phyloP scores from a whole-genome alignment of 257 asterid genomes.

The Fraxinus quadrangulata region DNA sequence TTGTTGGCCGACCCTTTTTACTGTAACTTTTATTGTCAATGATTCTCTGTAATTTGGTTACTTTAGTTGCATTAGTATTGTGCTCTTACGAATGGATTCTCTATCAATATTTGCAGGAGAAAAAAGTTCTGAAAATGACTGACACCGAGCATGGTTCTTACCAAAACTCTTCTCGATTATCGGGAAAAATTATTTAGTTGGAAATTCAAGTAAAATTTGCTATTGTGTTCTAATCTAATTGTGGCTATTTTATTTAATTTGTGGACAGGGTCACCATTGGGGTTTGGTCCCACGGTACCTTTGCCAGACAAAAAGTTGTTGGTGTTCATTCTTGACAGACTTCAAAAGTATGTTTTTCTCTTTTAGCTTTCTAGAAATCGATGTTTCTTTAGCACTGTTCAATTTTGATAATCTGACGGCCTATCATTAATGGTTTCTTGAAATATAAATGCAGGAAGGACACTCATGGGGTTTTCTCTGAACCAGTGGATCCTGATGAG shows the following conservation, averaged over 20 bases:
- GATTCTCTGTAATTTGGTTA: slow-evolving; percentile 20
- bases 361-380: slow-evolving; percentile 30
- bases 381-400: slow-evolving; percentile 30
- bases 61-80: slow-evolving; percentile 22
- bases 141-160: slow-evolving; percentile 61
- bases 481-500: slow-evolving; percentile 91
- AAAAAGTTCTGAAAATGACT: slow-evolving; percentile 64
- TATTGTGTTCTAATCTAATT: slow-evolving; percentile 40
- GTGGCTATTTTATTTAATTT: slow-evolving; percentile 38
- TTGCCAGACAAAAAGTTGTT: slow-evolving; percentile 97
- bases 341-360: slow-evolving; percentile 76
- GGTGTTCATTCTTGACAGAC: slow-evolving; percentile 96
- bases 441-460: slow-evolving; percentile 76
- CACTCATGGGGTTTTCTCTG: slow-evolving; percentile 85
- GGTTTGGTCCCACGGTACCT: slow-evolving; percentile 83
- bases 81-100: slow-evolving; percentile 30
- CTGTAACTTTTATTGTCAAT: slow-evolving; percentile 27
- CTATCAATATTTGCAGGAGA: slow-evolving; percentile 58
- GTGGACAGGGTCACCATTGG: slow-evolving; percentile 86
- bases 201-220: slow-evolving; percentile 23
- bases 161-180: slow-evolving; percentile 35
- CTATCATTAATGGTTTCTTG: slow-evolving; percentile 19
- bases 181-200: slow-evolving; percentile 20
- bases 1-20: slow-evolving; percentile 26
- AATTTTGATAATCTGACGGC: slow-evolving; percentile 29